These are phyloP conservation scores for Apiospora kogelbergensis DNA, from an alignment of 2,329 filamentous ascomycete genomes.

Conservation along the genomic window DNA sequence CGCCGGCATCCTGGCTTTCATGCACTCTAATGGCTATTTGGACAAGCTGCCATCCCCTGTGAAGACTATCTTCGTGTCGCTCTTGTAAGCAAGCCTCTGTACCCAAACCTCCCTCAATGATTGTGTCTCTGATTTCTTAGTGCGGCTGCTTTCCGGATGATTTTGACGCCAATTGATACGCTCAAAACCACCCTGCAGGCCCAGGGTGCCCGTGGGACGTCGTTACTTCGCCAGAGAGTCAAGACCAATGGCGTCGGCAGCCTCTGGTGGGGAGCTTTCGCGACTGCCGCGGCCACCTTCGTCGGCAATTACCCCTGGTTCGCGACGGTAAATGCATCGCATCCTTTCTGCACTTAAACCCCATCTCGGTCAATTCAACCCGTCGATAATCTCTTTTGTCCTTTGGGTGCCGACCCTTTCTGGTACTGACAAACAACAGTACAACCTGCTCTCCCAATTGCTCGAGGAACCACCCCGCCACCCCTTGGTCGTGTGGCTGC, in stretches of 20 bases:
- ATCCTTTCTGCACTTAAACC: too few relatives aligned
- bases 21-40: conserved; percentile 46
- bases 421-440: conserved; percentile 27
- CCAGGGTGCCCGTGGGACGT: conserved; percentile 42
- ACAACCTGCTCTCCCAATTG: conserved; percentile 41
- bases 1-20: conserved; percentile 46
- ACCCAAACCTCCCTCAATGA: background rate
- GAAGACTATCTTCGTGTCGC: conserved; percentile 47
- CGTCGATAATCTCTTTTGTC: background rate
- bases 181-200: conserved; percentile 51
- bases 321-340: conserved; percentile 36
- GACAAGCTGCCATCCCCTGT: conserved; percentile 41
- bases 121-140: conserved; percentile 21
- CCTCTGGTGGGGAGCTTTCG: conserved; percentile 50
- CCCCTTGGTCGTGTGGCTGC: conserved; percentile 40
- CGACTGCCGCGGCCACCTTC: conserved; percentile 48
- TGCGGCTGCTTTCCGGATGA: conserved; percentile 46
- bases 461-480: conserved; percentile 41
- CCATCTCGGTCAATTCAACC: too few relatives aligned
- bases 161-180: conserved; percentile 48
- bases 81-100: conserved; percentile 32
- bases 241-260: conserved; percentile 44
- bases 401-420: background rate
- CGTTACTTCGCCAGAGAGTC: conserved; percentile 42
- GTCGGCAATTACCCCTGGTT: conserved; percentile 52